These are phyloP conservation scores for Coemansia biformis DNA, from an alignment of 192 early-diverging fungal genomes.

Conservation along the genomic window DNA sequence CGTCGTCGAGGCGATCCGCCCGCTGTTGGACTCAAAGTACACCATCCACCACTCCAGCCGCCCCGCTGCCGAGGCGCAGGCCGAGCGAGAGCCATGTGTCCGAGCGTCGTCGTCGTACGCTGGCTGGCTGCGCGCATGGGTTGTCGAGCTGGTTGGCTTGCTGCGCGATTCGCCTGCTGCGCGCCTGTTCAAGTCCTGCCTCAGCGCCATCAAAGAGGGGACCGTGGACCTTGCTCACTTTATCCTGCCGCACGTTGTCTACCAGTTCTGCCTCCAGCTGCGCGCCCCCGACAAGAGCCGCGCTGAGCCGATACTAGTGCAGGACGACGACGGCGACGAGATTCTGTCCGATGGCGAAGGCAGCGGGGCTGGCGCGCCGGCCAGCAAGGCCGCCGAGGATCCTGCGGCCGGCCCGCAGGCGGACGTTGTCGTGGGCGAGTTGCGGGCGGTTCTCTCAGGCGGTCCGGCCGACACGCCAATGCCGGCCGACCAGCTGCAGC, in stretches of 20 bases:
- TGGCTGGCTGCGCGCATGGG: slow-evolving; percentile 36
- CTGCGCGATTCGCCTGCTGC: slow-evolving; percentile 7
- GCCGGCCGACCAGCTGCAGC: slow-evolving; percentile 31
- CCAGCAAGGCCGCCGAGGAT: neutral
- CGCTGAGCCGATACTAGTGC: slow-evolving; percentile 13
- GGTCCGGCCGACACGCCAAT: slow-evolving; percentile 2
- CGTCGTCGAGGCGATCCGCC: slow-evolving; percentile 21
- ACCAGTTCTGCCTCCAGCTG: slow-evolving; percentile 26
- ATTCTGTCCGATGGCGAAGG: neutral
- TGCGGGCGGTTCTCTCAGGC: slow-evolving; percentile 25
- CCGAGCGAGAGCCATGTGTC: slow-evolving; percentile 16
- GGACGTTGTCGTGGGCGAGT: slow-evolving; percentile 15
- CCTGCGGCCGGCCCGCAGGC: neutral
- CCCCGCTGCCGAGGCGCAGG: neutral
- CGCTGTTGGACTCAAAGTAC: slow-evolving; percentile 45
- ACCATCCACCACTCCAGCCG: slow-evolving; percentile 29
- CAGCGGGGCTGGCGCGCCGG: neutral
- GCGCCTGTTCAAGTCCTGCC: slow-evolving; percentile 28
- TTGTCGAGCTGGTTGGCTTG: slow-evolving; percentile 20
- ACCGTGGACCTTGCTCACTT: slow-evolving; percentile 27
- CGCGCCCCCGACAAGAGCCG: neutral
- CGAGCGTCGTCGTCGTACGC: slow-evolving; percentile 8
- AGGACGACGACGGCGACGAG: slow-evolving; percentile 26
- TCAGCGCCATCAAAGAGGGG: slow-evolving; percentile 38
- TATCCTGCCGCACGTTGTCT: slow-evolving; percentile 29